Conservation (phyloP, 768 basidiomycete species). For the Russula emetica region DNA sequence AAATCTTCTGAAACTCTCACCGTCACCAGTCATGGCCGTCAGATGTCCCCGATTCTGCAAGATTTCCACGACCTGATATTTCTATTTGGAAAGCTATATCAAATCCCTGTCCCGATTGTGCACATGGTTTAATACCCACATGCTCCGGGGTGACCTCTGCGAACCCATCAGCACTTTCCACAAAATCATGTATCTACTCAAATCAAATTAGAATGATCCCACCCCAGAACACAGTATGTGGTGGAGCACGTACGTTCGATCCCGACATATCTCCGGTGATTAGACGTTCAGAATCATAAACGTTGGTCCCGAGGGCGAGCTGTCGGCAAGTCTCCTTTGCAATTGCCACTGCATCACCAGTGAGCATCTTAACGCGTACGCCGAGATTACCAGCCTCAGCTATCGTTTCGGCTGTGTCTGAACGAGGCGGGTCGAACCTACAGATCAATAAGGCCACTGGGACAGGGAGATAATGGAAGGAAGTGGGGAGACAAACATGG, state of each 20-base stretch:
- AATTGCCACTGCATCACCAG: slow-evolving; percentile 48
- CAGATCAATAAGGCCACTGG: slow-evolving; percentile 25
- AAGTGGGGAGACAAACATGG: slow-evolving; percentile 23
- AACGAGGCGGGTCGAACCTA: slow-evolving; percentile 47
- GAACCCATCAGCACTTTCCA: slow-evolving; percentile 49
- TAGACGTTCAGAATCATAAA: slow-evolving; percentile 44
- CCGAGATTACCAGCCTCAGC: slow-evolving; percentile 43
- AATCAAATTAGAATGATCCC: not conserved
- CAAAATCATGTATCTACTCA: slow-evolving; percentile 39
- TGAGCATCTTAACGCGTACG: slow-evolving; percentile 49
- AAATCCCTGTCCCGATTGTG: not conserved
- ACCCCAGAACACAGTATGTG: not conserved
- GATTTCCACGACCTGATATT: slow-evolving; percentile 38
- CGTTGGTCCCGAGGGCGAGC: slow-evolving; percentile 44
- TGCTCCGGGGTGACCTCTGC: slow-evolving; percentile 50
- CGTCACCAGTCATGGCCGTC: slow-evolving; percentile 44
- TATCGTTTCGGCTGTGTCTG: slow-evolving; percentile 44
- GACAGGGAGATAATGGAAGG: not conserved
- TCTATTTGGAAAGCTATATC: slow-evolving; percentile 12
- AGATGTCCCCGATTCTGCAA: slow-evolving; percentile 41
- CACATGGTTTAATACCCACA: slow-evolving; percentile 28
- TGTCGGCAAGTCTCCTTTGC: slow-evolving; percentile 46
- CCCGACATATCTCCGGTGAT: slow-evolving; percentile 44
- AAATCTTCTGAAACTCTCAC: slow-evolving; percentile 23
- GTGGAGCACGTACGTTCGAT: slow-evolving; percentile 32